These are phyloP conservation scores for Aspergillus sp. DNA, from an alignment of 2,329 filamentous ascomycete genomes.

Conservation along the genomic window DNA sequence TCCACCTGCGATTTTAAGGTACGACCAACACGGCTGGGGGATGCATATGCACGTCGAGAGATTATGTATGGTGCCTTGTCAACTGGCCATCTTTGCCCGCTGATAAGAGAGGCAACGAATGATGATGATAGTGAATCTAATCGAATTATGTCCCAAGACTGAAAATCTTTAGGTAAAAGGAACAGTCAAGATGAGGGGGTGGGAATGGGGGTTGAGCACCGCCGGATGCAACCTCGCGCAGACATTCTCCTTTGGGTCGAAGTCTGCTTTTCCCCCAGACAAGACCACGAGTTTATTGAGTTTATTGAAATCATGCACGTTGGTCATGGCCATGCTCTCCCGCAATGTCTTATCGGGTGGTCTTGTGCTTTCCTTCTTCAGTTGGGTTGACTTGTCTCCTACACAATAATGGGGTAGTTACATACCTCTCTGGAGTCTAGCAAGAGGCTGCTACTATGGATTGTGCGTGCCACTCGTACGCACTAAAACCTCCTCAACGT, in stretches of 20 bases:
- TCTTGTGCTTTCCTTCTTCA: constrained; percentile 1
- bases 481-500: constrained; percentile 1
- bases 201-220: constrained; percentile 4
- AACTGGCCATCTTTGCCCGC: not conserved
- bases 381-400: not conserved
- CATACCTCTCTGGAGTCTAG: not conserved
- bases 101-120: constrained; percentile 19
- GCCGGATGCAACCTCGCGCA: constrained; percentile 20
- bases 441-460: too few relatives aligned
- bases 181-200: constrained; percentile 14
- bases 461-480: constrained; percentile 2
- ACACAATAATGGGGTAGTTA: not conserved
- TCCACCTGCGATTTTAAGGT: not conserved
- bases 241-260: not conserved
- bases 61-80: not conserved
- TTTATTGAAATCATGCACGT: too few relatives aligned
- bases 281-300: too few relatives aligned
- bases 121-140: constrained; percentile 9
- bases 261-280: not conserved
- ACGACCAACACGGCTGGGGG: not conserved
- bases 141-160: constrained; percentile 12
- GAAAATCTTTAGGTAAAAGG: constrained; percentile 29
- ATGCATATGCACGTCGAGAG: not conserved
- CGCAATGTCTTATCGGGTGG: not conserved
- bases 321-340: not conserved